phyloP scores from a whole-genome alignment of 768 basidiomycete species.

The Pulveroboletus sp. region DNA sequence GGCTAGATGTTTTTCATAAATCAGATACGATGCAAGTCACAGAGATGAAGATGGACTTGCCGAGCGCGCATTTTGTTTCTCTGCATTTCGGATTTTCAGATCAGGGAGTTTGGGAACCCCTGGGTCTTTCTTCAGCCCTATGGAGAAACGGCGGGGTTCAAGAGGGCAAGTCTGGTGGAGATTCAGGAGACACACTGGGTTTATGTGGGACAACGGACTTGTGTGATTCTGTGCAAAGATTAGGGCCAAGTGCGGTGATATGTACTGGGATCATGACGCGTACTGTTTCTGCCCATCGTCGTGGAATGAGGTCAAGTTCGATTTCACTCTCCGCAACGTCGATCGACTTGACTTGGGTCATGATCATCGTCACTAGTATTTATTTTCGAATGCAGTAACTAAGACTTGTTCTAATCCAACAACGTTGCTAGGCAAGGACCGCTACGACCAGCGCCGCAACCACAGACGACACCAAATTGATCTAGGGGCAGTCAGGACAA shows the following conservation, averaged over 20 bases:
- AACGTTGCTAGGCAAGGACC: conserved; percentile 26
- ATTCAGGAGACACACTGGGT: conserved; percentile 17
- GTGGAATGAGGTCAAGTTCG: background rate
- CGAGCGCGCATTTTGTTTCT: conserved; percentile 42
- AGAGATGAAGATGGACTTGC: conserved; percentile 30
- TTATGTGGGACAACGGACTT: conserved; percentile 22
- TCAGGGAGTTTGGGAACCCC: conserved; percentile 82
- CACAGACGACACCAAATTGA: conserved; percentile 46
- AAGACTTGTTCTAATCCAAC: too few species aligned
- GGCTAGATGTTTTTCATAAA: conserved; percentile 6
- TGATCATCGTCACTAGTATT: too few species aligned
- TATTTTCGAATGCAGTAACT: too few species aligned
- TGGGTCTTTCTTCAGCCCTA: conserved; percentile 85
- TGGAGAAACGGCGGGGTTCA: background rate
- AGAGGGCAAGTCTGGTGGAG: conserved; percentile 1
- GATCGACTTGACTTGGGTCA: too few species aligned
- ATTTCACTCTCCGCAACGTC: conserved; percentile 14
- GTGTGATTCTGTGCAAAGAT: conserved; percentile 18
- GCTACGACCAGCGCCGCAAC: conserved; percentile 37
- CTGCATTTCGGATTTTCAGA: conserved; percentile 59
- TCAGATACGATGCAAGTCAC: background rate
- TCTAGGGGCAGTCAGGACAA: conserved; percentile 23
- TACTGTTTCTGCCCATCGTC: too few species aligned
- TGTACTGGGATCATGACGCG: too few species aligned
- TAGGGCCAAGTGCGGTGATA: background rate